Conservation (phyloP, 257 asterid species). For the Solanum corneliomulleri region DNA sequence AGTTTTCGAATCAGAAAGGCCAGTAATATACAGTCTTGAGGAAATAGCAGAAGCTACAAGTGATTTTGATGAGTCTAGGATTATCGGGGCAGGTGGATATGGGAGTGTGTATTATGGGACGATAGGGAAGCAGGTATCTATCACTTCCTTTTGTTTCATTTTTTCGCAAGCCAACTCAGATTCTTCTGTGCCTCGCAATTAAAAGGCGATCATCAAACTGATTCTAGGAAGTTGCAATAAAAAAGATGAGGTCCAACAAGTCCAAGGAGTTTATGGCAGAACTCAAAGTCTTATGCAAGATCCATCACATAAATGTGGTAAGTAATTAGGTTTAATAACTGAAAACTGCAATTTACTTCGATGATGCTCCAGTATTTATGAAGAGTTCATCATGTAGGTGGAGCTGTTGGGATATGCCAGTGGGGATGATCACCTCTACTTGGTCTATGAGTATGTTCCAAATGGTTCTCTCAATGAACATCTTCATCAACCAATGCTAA, state of each 20-base stretch:
- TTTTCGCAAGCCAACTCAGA: not conserved
- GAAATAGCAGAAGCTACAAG: constrained; percentile 65
- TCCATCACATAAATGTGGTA: constrained; percentile 88
- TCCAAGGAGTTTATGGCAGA: constrained; percentile 87
- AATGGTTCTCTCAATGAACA: constrained; percentile 72
- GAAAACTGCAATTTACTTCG: not conserved
- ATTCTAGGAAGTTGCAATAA: constrained; percentile 71
- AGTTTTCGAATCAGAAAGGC: constrained; percentile 61
- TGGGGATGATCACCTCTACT: constrained; percentile 74
- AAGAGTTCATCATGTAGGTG: constrained; percentile 28
- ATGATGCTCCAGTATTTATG: not conserved
- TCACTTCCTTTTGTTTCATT: not conserved
- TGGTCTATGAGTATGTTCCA: constrained; percentile 56
- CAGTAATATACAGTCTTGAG: constrained; percentile 44
- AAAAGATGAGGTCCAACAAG: constrained; percentile 78
- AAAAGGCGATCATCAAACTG: not conserved
- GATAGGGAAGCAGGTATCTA: constrained; percentile 45
- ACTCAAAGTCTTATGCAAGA: constrained; percentile 68
- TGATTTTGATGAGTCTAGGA: constrained; percentile 52
- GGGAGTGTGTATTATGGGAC: constrained; percentile 68
- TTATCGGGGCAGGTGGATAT: constrained; percentile 76
- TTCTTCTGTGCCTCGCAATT: not conserved
- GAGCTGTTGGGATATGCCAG: constrained; percentile 80
- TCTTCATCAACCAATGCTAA: constrained; percentile 62
- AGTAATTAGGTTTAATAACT: constrained; percentile 9